Percentiles rank a stretch among this genome's conserved stretches.
These are phyloP conservation scores for Colletotrichum lini DNA, from an alignment of 2,329 filamentous ascomycete genomes.

Conservation along the genomic window DNA sequence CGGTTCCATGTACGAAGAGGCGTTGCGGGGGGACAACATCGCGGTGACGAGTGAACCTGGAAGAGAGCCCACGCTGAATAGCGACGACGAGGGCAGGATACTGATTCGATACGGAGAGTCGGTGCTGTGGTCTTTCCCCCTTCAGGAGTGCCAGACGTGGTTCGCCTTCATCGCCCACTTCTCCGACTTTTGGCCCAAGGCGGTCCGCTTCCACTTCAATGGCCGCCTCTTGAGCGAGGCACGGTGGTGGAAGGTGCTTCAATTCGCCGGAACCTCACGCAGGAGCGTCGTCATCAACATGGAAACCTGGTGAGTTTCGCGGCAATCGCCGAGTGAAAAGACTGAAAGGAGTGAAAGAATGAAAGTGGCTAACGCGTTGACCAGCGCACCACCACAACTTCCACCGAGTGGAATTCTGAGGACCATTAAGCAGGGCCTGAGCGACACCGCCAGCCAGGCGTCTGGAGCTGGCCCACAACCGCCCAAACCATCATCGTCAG, in stretches of 20 bases:
- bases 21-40: conserved; percentile 53
- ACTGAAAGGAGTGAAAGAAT: too few relatives aligned
- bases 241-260: conserved; percentile 51
- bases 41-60: conserved; percentile 50
- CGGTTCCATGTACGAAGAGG: conserved; percentile 52
- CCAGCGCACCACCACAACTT: conserved; percentile 34
- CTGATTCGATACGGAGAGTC: conserved; percentile 53
- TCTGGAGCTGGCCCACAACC: conserved; percentile 4
- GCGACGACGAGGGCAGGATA: conserved; percentile 46
- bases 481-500: conserved; percentile 1
- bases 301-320: conserved; percentile 32
- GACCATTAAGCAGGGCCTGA: conserved; percentile 8
- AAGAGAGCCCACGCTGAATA: conserved; percentile 39
- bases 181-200: conserved; percentile 58
- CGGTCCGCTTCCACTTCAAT: conserved; percentile 54
- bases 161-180: conserved; percentile 60
- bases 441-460: neutral
- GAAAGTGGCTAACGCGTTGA: neutral
- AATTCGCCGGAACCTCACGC: conserved; percentile 44
- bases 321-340: too few relatives aligned
- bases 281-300: conserved; percentile 45
- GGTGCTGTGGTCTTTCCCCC: conserved; percentile 56
- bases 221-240: conserved; percentile 48
- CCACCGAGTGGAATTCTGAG: conserved; percentile 33
- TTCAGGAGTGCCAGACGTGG: conserved; percentile 60